phyloP scores from a whole-genome alignment of 768 basidiomycete species.

The Naganishia vishniacii region DNA sequence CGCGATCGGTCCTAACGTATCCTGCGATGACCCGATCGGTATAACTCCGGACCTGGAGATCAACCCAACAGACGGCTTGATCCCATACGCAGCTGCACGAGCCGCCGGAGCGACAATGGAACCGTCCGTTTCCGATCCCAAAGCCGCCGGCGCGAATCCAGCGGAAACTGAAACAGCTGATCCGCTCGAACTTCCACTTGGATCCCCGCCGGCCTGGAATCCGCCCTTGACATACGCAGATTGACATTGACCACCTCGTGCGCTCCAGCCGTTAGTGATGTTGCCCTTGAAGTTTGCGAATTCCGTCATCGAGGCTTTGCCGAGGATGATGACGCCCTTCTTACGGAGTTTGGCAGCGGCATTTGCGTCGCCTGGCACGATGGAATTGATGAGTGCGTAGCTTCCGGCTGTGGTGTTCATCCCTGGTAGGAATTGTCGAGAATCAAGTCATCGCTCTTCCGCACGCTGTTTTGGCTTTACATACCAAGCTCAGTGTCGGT shows the following conservation, averaged over 20 bases:
- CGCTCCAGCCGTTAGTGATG: slow-evolving; percentile 36
- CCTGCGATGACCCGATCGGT: not conserved
- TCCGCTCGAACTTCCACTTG: slow-evolving; percentile 32
- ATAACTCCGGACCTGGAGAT: slow-evolving; percentile 11
- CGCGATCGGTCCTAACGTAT: slow-evolving; percentile 12
- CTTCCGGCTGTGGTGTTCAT: slow-evolving; percentile 40
- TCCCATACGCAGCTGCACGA: slow-evolving; percentile 29
- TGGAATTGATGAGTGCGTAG: slow-evolving; percentile 30
- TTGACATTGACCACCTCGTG: slow-evolving; percentile 35
- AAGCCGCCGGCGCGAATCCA: slow-evolving; percentile 17
- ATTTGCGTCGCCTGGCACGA: slow-evolving; percentile 27
- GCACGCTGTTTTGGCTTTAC: not conserved
- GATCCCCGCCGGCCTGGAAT: slow-evolving; percentile 33
- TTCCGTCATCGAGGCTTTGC: slow-evolving; percentile 4
- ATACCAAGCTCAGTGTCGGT: slow-evolving; percentile 34
- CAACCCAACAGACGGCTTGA: slow-evolving; percentile 26
- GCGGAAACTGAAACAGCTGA: slow-evolving; percentile 15
- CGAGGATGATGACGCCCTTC: slow-evolving; percentile 9
- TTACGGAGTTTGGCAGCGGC: slow-evolving; percentile 27
- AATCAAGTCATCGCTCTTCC: no score
- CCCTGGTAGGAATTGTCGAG: slow-evolving; percentile 1
- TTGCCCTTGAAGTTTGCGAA: slow-evolving; percentile 26
- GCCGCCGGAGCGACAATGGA: slow-evolving; percentile 8
- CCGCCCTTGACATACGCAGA: slow-evolving; percentile 39
- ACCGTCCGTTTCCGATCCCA: slow-evolving; percentile 18